Percentiles rank a stretch among this genome's conserved stretches.
Conservation (phyloP, 176 grass and related monocot species). For the Urochloa ruziziensis region DNA sequence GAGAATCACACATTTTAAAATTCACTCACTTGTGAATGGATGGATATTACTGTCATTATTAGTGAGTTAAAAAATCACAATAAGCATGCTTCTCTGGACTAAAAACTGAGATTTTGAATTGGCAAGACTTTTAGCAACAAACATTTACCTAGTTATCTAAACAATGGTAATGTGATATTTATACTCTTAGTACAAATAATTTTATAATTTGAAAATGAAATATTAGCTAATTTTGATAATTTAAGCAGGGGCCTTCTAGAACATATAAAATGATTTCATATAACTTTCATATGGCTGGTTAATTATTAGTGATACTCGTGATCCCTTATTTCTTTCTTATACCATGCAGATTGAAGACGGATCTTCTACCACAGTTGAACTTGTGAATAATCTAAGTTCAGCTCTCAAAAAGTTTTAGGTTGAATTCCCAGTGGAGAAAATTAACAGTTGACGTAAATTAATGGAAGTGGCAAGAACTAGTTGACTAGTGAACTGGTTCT, state of each 20-base stretch:
- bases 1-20: neutral
- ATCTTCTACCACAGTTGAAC: conserved; percentile 20
- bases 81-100: no score
- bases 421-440: no score
- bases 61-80: no score
- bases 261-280: neutral
- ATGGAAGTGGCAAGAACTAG: neutral
- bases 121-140: no score
- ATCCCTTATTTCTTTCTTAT: neutral
- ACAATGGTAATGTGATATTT: no score
- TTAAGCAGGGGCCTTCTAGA: neutral
- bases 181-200: no score
- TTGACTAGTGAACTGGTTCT: neutral
- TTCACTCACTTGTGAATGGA: neutral
- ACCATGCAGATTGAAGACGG: conserved; percentile 37
- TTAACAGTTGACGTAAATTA: neutral
- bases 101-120: no score
- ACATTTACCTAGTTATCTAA: no score
- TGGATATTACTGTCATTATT: no score
- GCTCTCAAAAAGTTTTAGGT: conserved; percentile 11
- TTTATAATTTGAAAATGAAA: neutral
- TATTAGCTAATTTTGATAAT: neutral
- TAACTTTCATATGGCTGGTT: neutral
- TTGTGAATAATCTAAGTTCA: conserved; percentile 37
- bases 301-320: no score